These are phyloP conservation scores for Picea glauca DNA, from an alignment of 75 land plant species.

Conservation along the genomic window DNA sequence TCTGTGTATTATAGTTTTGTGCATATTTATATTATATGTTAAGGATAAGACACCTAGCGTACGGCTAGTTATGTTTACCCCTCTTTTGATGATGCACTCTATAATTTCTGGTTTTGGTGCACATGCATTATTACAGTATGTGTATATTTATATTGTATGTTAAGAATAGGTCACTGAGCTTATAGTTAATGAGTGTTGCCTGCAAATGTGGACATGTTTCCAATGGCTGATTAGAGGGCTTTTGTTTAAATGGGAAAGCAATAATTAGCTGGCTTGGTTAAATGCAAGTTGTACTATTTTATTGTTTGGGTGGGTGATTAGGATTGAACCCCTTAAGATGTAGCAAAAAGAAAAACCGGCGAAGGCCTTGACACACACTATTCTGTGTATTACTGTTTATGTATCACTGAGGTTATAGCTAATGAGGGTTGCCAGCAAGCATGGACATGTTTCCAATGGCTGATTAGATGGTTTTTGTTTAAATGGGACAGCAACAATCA, in stretches of 20 bases:
- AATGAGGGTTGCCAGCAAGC: neutral
- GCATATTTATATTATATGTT: too few relatives aligned
- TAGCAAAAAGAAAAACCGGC: too few relatives aligned
- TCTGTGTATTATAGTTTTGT: too few relatives aligned
- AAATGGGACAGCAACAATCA: neutral
- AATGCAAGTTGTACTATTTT: conserved; percentile 1
- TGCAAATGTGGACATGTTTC: neutral
- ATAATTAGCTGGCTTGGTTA: neutral
- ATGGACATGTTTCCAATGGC: neutral
- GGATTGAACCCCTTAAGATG: too few relatives aligned
- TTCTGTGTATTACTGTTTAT: too few relatives aligned
- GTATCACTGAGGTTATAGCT: neutral
- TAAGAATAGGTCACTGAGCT: neutral
- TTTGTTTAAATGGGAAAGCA: neutral
- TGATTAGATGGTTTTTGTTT: neutral
- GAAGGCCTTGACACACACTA: too few relatives aligned
- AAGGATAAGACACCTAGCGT: too few relatives aligned
- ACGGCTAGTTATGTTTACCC: neutral
- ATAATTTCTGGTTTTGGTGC: neutral
- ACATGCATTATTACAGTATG: neutral
- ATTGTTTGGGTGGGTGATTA: neutral
- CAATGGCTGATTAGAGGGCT: neutral
- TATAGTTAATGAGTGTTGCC: neutral
- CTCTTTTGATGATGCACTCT: neutral
- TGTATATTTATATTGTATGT: neutral